phyloP scores from a whole-genome alignment of 176 grass and related monocot species.

The Rhynchospora tenuis region DNA sequence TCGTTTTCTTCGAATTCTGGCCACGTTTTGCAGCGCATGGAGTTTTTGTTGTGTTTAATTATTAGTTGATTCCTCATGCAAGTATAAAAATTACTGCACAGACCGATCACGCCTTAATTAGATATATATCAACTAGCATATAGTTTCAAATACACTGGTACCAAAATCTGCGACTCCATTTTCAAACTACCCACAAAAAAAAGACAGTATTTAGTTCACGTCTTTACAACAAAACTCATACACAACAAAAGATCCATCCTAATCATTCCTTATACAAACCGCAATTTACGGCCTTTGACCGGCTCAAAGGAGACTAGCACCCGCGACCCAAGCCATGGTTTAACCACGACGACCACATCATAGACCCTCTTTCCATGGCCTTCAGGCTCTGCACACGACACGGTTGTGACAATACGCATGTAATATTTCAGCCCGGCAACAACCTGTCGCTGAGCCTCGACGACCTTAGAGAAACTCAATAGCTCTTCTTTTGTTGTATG shows the following conservation, averaged over 20 bases:
- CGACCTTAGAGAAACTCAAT: constrained; percentile 55
- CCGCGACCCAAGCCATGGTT: constrained; percentile 64
- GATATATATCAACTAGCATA: background rate
- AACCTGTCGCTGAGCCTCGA: constrained; percentile 74
- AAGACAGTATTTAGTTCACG: background rate
- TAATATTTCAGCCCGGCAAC: constrained; percentile 94
- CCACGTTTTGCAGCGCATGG: background rate
- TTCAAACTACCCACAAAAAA: background rate
- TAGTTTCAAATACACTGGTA: background rate
- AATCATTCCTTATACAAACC: background rate
- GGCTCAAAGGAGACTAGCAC: constrained; percentile 61
- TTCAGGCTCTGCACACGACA: background rate
- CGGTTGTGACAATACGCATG: constrained; percentile 43
- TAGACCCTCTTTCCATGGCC: constrained; percentile 28
- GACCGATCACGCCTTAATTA: background rate
- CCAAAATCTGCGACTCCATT: background rate
- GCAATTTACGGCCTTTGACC: background rate
- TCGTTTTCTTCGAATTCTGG: background rate
- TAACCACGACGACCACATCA: constrained; percentile 61
- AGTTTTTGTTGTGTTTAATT: background rate
- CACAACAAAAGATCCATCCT: background rate
- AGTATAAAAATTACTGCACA: background rate
- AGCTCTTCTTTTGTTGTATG: background rate
- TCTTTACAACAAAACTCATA: background rate
- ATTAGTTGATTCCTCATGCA: background rate